Evolutionary conservation across 2,329 filamentous ascomycete genomes (phyloP).

Genomic region (Fusarium mangiferae): DNA sequence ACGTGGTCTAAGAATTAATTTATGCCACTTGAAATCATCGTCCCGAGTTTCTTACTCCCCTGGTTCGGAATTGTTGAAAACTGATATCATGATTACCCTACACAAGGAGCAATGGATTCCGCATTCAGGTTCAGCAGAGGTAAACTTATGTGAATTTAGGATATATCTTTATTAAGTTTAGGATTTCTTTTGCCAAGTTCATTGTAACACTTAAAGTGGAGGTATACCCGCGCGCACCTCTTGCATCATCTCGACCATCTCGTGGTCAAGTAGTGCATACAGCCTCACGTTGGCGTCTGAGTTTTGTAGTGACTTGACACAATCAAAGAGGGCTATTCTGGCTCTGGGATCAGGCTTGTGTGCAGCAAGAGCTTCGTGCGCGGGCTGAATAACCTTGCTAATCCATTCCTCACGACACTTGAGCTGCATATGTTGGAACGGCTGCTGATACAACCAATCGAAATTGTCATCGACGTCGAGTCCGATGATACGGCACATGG

Average conservation of each 20-base stretch:
- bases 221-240: background rate
- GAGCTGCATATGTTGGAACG: background rate
- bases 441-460: background rate
- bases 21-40: rapidly evolving
- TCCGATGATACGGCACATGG: background rate
- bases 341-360: too few species aligned
- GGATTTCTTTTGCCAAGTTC: too few species aligned
- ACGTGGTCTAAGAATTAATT: background rate
- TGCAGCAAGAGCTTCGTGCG: background rate
- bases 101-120: too few species aligned
- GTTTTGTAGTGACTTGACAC: background rate
- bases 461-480: background rate
- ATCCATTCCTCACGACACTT: background rate
- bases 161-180: too few species aligned
- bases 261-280: background rate
- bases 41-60: background rate
- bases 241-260: background rate
- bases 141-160: too few species aligned
- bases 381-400: background rate
- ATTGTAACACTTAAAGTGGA: too few species aligned
- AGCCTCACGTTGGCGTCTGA: background rate
- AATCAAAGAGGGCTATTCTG: background rate
- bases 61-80: background rate
- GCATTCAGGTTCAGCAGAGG: too few species aligned
- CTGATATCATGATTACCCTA: background rate